Percentiles rank a stretch among this genome's conserved stretches.
These are phyloP conservation scores for Aspergillus neoniger DNA, from an alignment of 2,329 filamentous ascomycete species.

Conservation along the genomic window DNA sequence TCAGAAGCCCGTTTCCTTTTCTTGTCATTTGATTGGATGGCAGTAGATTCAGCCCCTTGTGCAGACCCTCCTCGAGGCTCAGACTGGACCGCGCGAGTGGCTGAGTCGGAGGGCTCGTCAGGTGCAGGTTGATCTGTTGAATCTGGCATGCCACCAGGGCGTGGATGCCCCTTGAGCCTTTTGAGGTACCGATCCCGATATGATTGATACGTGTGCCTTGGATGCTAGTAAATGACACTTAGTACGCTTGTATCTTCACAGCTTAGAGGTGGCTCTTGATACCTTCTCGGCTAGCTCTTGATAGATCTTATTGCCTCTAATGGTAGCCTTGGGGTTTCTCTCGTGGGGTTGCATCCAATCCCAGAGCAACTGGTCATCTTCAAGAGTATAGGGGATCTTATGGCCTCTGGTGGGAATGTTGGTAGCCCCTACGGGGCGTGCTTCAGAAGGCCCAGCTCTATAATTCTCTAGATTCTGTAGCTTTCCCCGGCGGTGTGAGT, in stretches of 20 bases:
- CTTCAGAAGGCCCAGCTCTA: conserved; percentile 46
- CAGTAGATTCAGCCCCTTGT: conserved; percentile 1
- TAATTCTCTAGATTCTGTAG: conserved; percentile 53
- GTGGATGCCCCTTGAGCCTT: conserved; percentile 36
- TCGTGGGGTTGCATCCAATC: conserved; percentile 46
- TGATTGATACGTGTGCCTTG: conserved; percentile 51
- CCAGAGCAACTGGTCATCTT: conserved; percentile 49
- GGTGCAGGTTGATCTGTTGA: background rate
- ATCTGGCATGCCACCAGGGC: conserved; percentile 33
- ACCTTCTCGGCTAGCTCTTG: conserved; percentile 45
- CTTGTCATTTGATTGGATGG: conserved; percentile 4
- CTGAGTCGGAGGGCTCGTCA: conserved; percentile 8
- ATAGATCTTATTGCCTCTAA: conserved; percentile 49
- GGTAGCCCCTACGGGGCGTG: conserved; percentile 49
- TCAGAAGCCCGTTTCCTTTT: conserved; percentile 29
- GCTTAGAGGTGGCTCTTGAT: conserved; percentile 9
- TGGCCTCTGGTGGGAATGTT: conserved; percentile 37
- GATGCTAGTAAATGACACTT: conserved; percentile 32
- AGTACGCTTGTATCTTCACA: background rate
- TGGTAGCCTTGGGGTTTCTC: conserved; percentile 31
- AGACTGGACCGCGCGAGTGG: conserved; percentile 9
- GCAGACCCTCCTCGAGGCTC: background rate
- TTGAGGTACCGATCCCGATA: conserved; percentile 53
- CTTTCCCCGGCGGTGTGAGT: conserved; percentile 52
- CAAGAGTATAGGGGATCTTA: conserved; percentile 40